Evolutionary conservation across 176 grass and related monocot species (phyloP), one percentile per base, ranked within the genome.

Genomic region (Oryza brachyantha): DNA sequence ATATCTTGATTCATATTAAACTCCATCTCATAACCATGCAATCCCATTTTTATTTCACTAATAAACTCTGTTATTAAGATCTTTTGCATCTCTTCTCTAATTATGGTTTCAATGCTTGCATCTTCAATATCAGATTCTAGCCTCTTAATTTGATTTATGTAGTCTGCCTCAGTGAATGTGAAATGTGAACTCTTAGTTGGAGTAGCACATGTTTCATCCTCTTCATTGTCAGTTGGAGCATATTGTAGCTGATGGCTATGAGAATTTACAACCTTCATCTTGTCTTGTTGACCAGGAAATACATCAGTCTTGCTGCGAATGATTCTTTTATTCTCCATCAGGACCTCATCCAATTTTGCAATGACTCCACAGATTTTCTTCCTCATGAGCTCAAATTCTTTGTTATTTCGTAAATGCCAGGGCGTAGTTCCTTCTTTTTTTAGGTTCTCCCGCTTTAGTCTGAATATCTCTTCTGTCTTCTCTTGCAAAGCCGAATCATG

Each of bases 321-420:
- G 3, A 66, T 45, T 58, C 81, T 84, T 43, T 86, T 83, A 64
- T 77, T 78, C 76, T 93, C 86, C 62, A 74, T 35, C 29, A 93
- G 80, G 19, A 93, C 57, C 19, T 77, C 76, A 84, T 93, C 84
- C 77, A 89, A 84, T 31, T 61, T 93, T 3, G 67, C 29, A 34
- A 93, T 64, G 63, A 78, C 64, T 45, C 83, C 84, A 32, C 34
- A 45, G 0, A 93, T 80, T 78, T 89, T 89, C 76, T 86, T 93
- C 76, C 83, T 89, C 34, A 86, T 86, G 13, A 75, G 83, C 57
- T 93, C 86, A 81, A 84, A 72, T 59, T 93, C 90, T 72, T 86
- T 93, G n/a, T 92, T 88, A 55, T 82, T 77, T 1, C 80, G 77
- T 77, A 86, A 80, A 68, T 88, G 82, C 57, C 8, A 85, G 31